phyloP scores from a whole-genome alignment of 371 early-diverging fungal species.

The Thermomucor indicae-seudaticae region DNA sequence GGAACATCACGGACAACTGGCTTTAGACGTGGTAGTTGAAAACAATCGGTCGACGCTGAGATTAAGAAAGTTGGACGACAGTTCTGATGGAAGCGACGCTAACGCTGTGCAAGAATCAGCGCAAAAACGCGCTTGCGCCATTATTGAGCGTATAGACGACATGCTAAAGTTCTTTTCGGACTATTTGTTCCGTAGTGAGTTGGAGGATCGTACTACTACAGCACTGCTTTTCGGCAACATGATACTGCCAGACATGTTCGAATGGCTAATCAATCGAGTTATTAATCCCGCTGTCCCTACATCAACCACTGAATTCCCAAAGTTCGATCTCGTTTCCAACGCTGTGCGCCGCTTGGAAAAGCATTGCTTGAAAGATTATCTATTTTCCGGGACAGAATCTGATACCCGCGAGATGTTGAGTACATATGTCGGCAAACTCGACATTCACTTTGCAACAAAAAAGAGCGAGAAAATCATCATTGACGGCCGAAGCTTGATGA shows the following conservation, averaged over 20 bases:
- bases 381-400: neutral
- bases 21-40: too few species aligned
- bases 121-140: neutral
- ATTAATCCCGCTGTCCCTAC: conserved; percentile 12
- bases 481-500: conserved; percentile 37
- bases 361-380: conserved; percentile 4
- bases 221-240: conserved; percentile 14
- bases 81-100: too few species aligned
- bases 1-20: too few species aligned
- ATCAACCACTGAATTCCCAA: conserved; percentile 2
- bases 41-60: too few species aligned
- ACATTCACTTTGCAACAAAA: conserved; percentile 34
- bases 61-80: too few species aligned
- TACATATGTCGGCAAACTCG: conserved; percentile 19
- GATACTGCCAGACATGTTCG: conserved; percentile 14
- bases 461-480: conserved; percentile 23
- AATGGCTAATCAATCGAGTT: conserved; percentile 2
- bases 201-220: too few species aligned
- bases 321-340: conserved; percentile 5
- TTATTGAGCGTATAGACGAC: neutral
- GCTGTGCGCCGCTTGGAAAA: conserved; percentile 7
- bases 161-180: conserved; percentile 3
- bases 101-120: too few species aligned
- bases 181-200: neutral
- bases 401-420: conserved; percentile 1